These are phyloP conservation scores for Knoxia roxburghii DNA, from an alignment of 257 asterid species.

Conservation along the genomic window DNA sequence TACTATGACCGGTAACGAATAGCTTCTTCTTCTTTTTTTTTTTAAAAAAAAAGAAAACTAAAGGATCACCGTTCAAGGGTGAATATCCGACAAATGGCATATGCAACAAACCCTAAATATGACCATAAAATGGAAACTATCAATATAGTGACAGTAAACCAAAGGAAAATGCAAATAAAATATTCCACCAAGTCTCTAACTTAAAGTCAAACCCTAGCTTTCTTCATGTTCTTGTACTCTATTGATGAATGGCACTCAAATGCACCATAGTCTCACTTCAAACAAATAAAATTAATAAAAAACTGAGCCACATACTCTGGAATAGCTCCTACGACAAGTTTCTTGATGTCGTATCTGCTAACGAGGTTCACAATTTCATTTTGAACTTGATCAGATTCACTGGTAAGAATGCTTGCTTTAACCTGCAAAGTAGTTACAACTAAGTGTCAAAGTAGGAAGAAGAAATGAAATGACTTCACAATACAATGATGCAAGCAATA, in stretches of 20 bases:
- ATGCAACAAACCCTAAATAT: not conserved
- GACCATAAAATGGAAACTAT: not conserved
- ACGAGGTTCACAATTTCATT: conserved; percentile 63
- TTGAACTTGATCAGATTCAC: conserved; percentile 60
- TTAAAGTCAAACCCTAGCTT: not conserved
- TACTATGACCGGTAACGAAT: too few species aligned
- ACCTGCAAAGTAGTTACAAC: conserved; percentile 42
- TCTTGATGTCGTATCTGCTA: conserved; percentile 38
- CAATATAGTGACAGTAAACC: not conserved
- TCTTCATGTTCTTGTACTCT: not conserved
- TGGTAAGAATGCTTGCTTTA: conserved; percentile 45
- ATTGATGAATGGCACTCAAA: conserved; percentile 2
- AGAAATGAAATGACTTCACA: too few species aligned
- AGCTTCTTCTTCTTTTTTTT: too few species aligned
- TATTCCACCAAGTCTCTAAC: not conserved
- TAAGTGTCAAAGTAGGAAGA: not conserved
- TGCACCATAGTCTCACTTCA: conserved; percentile 1
- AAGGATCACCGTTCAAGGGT: too few species aligned
- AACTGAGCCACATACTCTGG: conserved; percentile 56
- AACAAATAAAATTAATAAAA: conserved; percentile 10
- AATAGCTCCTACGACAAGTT: conserved; percentile 70
- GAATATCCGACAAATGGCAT: too few species aligned
- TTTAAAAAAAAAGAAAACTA: too few species aligned
- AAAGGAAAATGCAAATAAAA: not conserved
- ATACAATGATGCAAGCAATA: not conserved